Evolutionary conservation across 805 yeast genomes (phyloP).

Genomic region (Brettanomyces naardenensis): DNA sequence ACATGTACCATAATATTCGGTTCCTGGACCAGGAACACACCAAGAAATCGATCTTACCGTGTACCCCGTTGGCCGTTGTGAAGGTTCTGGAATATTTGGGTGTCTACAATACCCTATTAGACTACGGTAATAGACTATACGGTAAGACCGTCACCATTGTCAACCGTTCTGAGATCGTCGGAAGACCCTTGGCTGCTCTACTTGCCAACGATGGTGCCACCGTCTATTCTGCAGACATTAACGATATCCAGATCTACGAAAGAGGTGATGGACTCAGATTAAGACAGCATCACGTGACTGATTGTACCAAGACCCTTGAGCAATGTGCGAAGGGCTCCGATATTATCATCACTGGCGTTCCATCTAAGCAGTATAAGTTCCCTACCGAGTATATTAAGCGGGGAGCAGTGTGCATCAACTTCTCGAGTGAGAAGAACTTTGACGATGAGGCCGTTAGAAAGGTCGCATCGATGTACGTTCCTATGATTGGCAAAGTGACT

Average conservation of each 20-base stretch:
- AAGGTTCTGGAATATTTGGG: conserved; percentile 87
- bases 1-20: conserved; percentile 89
- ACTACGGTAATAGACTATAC: conserved; percentile 85
- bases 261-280: conserved; percentile 86
- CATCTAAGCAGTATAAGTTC: conserved; percentile 74
- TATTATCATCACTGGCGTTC: conserved; percentile 94
- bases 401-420: conserved; percentile 89
- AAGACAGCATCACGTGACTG: conserved; percentile 75
- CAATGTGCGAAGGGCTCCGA: conserved; percentile 71
- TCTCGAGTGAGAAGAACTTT: conserved; percentile 85
- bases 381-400: conserved; percentile 72
- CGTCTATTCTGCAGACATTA: conserved; percentile 85
- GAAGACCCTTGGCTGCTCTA: conserved; percentile 92
- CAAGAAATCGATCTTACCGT: conserved; percentile 84
- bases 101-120: conserved; percentile 72
- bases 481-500: conserved; percentile 94
- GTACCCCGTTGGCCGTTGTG: conserved; percentile 93
- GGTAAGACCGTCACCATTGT: conserved; percentile 90
- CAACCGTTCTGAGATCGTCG: conserved; percentile 94
- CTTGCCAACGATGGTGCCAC: conserved; percentile 97
- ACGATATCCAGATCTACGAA: conserved; percentile 83
- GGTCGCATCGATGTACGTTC: conserved; percentile 87
- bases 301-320: conserved; percentile 44
- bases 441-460: conserved; percentile 70
- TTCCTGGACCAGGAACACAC: conserved; percentile 60